These are phyloP conservation scores for Pseudozyma sp. DNA, from an alignment of 1,284 basidiomycete genomes.

Conservation along the genomic window DNA sequence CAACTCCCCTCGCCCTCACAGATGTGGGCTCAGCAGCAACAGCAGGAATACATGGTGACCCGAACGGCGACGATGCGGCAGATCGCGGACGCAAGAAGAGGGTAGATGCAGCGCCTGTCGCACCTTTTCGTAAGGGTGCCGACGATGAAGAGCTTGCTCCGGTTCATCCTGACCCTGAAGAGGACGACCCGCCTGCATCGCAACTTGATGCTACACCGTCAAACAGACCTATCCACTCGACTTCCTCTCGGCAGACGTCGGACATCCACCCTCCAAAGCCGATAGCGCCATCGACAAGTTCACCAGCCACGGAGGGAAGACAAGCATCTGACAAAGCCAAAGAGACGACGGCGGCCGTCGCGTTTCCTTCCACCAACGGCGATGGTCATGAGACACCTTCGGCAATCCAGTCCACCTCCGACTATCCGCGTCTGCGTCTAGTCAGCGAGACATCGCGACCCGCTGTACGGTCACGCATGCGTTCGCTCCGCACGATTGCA, in stretches of 20 bases:
- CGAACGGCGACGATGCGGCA: background rate
- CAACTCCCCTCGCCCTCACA: constrained; percentile 17
- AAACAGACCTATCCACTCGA: constrained; percentile 2
- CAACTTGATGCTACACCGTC: constrained; percentile 17
- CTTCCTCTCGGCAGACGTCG: constrained; percentile 5
- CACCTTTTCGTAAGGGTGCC: constrained; percentile 59
- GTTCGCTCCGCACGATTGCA: constrained; percentile 45
- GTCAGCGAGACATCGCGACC: constrained; percentile 45
- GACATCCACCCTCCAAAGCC: background rate
- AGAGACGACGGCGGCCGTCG: constrained; percentile 16
- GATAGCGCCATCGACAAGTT: constrained; percentile 5
- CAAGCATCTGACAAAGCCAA: constrained; percentile 1
- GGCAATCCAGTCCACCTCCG: constrained; percentile 46
- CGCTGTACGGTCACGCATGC: constrained; percentile 34
- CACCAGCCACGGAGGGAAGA: background rate
- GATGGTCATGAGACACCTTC: constrained; percentile 19
- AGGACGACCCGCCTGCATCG: constrained; percentile 20
- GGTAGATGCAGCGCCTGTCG: constrained; percentile 32
- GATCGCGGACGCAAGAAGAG: constrained; percentile 18
- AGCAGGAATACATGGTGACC: constrained; percentile 1
- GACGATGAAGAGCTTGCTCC: constrained; percentile 52
- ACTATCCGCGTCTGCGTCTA: constrained; percentile 46
- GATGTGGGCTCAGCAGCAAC: constrained; percentile 15
- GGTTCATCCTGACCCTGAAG: constrained; percentile 32
- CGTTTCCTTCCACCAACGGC: constrained; percentile 25